A percentile compares a stretch with the other conserved stretches of the same genome.
These are phyloP conservation scores for Bryopsis sp. DNA, from an alignment of 139 green algal genomes.

Conservation along the genomic window DNA sequence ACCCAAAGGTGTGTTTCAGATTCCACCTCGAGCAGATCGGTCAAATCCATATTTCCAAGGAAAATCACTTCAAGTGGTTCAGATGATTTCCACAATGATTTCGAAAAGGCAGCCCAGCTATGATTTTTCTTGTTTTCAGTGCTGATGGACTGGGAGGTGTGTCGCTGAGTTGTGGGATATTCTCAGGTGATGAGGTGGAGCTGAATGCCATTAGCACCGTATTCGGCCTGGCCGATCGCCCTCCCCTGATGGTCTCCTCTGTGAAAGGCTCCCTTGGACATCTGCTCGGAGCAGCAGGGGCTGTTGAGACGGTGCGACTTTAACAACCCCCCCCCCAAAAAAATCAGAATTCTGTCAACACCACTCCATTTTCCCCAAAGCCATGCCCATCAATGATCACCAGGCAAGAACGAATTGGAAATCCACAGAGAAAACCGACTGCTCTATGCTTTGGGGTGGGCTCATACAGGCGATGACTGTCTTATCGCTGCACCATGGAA, in stretches of 20 bases:
- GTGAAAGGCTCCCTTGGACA: conserved; percentile 88
- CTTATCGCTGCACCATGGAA: conserved; percentile 50
- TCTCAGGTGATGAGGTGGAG: conserved; percentile 73
- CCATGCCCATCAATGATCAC: too few species aligned
- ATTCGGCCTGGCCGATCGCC: conserved; percentile 39
- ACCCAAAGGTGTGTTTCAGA: conserved; percentile 37
- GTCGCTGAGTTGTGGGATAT: too few species aligned
- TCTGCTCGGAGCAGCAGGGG: conserved; percentile 85
- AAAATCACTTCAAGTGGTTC: background rate
- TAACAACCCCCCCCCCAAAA: background rate
- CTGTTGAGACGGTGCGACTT: conserved; percentile 51
- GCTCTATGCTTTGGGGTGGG: background rate
- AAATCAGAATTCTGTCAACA: background rate
- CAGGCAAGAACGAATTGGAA: too few species aligned
- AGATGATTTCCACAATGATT: background rate
- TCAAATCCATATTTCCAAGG: too few species aligned
- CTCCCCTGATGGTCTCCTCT: conserved; percentile 52
- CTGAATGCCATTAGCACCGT: conserved; percentile 51
- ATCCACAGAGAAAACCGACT: background rate
- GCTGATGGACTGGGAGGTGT: too few species aligned
- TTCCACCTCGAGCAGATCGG: too few species aligned
- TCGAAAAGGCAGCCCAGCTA: background rate
- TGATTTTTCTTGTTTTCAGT: too few species aligned
- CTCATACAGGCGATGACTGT: conserved; percentile 46
- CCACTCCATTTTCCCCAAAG: background rate